Evolutionary conservation across 2,329 filamentous ascomycete genomes (phyloP).

Genomic region (Monosporascus sp.): DNA sequence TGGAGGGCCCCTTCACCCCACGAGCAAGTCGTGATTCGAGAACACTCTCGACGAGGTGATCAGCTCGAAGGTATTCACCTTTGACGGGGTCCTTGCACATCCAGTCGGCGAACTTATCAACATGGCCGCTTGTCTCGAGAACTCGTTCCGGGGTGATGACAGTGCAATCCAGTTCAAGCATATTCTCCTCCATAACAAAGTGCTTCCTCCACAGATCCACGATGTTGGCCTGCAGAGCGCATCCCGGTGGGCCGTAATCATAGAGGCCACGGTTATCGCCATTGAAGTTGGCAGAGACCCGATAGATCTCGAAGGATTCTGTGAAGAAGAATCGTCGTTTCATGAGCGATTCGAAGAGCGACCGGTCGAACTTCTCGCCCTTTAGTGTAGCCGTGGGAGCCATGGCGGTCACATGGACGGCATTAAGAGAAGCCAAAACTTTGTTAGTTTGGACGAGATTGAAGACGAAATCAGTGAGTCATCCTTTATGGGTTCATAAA

Average conservation of each 20-base stretch:
- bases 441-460: no score
- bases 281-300: constrained; percentile 9
- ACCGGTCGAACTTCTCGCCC: constrained; percentile 59
- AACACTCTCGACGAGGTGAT: constrained; percentile 64
- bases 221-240: constrained; percentile 80
- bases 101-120: constrained; percentile 68
- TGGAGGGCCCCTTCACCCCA: constrained; percentile 52
- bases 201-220: constrained; percentile 89
- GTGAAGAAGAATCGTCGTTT: constrained; percentile 62
- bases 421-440: no score
- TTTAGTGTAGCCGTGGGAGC: constrained; percentile 46
- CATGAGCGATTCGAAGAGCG: constrained; percentile 58
- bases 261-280: constrained; percentile 50
- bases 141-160: constrained; percentile 72
- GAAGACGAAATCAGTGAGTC: no score
- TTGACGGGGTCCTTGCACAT: constrained; percentile 68
- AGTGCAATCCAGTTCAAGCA: constrained; percentile 92
- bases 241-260: constrained; percentile 89
- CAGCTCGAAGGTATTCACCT: constrained; percentile 64
- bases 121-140: constrained; percentile 64
- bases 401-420: not conserved
- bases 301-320: constrained; percentile 64
- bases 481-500: no score
- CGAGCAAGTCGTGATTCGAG: constrained; percentile 58
- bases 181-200: constrained; percentile 87